Evolutionary conservation across 805 yeast species (phyloP).

Genomic region (Starmerella stellata): DNA sequence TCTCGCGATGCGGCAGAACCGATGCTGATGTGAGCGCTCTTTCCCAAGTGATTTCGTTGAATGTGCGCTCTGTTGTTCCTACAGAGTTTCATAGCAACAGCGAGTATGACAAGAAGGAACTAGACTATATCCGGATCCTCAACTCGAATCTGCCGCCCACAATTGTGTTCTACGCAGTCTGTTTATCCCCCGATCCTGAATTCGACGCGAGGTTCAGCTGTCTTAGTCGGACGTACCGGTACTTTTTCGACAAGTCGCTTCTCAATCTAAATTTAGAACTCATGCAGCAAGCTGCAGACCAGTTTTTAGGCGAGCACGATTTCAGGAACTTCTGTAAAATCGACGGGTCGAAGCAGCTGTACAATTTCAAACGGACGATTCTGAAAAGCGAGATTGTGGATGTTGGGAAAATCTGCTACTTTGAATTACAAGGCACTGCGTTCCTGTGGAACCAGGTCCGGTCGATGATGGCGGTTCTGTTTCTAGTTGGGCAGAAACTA

Average conservation of each 20-base stretch:
- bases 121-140: slow-evolving; percentile 57
- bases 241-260: slow-evolving; percentile 33
- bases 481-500: slow-evolving; percentile 59
- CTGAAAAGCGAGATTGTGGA: slow-evolving; percentile 32
- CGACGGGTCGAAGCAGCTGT: slow-evolving; percentile 85
- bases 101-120: slow-evolving; percentile 43
- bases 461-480: slow-evolving; percentile 74
- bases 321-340: slow-evolving; percentile 87
- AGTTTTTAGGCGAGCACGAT: slow-evolving; percentile 61
- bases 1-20: slow-evolving; percentile 87
- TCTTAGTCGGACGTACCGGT: slow-evolving; percentile 65
- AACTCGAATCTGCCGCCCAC: slow-evolving; percentile 68
- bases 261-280: slow-evolving; percentile 37
- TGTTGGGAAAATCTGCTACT: slow-evolving; percentile 31
- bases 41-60: slow-evolving; percentile 76
- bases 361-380: slow-evolving; percentile 54
- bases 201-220: slow-evolving; percentile 94
- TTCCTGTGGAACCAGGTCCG: slow-evolving; percentile 97
- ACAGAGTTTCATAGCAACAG: slow-evolving; percentile 43
- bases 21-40: slow-evolving; percentile 95
- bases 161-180: slow-evolving; percentile 62
- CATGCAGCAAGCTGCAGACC: slow-evolving; percentile 52
- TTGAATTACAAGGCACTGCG: slow-evolving; percentile 73
- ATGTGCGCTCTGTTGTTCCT: slow-evolving; percentile 50
- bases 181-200: slow-evolving; percentile 60